Conservation (phyloP, 2,329 filamentous ascomycete genomes). For the Spiromastix sp. region DNA sequence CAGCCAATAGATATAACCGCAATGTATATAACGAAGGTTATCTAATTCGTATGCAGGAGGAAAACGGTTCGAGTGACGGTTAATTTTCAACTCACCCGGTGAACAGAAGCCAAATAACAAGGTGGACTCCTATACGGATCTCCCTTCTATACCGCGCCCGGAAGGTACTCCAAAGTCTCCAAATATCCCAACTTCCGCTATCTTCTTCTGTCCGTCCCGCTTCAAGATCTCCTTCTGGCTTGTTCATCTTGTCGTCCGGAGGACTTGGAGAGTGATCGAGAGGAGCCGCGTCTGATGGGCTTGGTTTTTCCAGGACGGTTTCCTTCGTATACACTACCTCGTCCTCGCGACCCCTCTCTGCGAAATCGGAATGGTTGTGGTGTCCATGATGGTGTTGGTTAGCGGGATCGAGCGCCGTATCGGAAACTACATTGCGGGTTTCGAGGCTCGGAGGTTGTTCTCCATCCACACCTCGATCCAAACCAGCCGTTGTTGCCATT, state of each 20-base stretch:
- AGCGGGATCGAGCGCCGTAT: constrained; percentile 4
- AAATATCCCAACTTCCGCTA: no score
- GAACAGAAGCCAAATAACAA: constrained; percentile 39
- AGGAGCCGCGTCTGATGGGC: constrained; percentile 23
- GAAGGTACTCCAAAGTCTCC: constrained; percentile 18
- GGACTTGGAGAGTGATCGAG: constrained; percentile 29
- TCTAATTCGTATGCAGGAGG: no score
- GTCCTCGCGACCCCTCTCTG: constrained; percentile 1
- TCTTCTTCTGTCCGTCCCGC: constrained; percentile 30
- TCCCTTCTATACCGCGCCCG: constrained; percentile 19
- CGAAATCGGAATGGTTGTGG: not conserved
- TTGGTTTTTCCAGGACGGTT: constrained; percentile 30
- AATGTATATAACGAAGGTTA: no score
- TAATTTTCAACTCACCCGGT: constrained; percentile 43
- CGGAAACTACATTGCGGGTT: no score
- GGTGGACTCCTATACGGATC: constrained; percentile 34
- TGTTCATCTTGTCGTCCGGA: constrained; percentile 14
- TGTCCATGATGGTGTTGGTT: constrained; percentile 4
- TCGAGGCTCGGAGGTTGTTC: no score
- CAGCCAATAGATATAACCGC: no score
- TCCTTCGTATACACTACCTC: constrained; percentile 22
- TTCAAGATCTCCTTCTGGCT: constrained; percentile 27
- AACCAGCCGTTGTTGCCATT: no score
- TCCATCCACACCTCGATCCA: no score
- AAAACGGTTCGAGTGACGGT: no score